Conservation (phyloP, 2,329 filamentous ascomycete genomes). For the Cercospora sp. region DNA sequence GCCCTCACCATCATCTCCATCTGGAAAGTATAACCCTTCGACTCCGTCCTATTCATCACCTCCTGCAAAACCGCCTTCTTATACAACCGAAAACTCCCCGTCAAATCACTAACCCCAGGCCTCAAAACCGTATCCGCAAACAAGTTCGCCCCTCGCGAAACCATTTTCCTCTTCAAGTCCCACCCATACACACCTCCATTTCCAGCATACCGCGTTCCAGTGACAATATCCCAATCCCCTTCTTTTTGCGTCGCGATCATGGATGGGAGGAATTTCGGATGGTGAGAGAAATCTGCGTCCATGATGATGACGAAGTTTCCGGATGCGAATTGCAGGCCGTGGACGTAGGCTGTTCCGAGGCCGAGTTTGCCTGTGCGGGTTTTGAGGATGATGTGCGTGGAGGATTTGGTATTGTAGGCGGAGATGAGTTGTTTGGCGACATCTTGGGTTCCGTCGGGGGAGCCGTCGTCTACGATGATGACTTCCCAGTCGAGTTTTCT, state of each 20-base stretch:
- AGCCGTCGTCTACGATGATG: conserved; percentile 97
- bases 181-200: conserved; percentile 87
- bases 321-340: conserved; percentile 83
- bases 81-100: conserved; percentile 91
- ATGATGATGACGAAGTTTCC: conserved; percentile 99
- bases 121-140: conserved; percentile 93
- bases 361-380: conserved; percentile 91
- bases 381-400: conserved; percentile 72
- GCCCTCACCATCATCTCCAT: conserved; percentile 99
- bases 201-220: conserved; percentile 89
- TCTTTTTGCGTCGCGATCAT: conserved; percentile 83
- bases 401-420: conserved; percentile 65
- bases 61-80: conserved; percentile 87
- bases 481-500: conserved; percentile 96
- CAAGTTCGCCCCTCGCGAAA: conserved; percentile 84
- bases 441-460: conserved; percentile 89
- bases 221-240: conserved; percentile 91
- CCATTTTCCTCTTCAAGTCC: conserved; percentile 80
- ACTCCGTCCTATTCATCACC: conserved; percentile 87
- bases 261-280: conserved; percentile 96
- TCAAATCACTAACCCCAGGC: conserved; percentile 92
- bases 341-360: conserved; percentile 94
- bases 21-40: conserved; percentile 98
- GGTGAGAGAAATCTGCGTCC: conserved; percentile 99
- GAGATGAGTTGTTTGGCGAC: conserved; percentile 88